Evolutionary conservation across 2,329 filamentous ascomycete genomes (phyloP).

Genomic region (Neophaeococcomyces mojaviensis): DNA sequence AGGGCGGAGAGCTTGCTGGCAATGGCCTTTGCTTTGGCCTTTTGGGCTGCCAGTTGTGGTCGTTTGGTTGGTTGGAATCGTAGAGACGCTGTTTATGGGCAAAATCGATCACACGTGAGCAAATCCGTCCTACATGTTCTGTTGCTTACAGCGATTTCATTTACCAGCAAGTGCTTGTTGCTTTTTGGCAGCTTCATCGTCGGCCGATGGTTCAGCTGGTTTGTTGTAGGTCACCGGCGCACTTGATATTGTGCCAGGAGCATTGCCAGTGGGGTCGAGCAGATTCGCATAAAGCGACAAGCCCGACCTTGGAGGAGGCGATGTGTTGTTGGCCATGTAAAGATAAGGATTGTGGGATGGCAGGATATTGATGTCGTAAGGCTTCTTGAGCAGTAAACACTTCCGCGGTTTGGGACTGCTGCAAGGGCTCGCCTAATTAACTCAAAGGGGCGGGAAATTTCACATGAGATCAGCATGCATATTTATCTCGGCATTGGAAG

Average conservation of each 20-base stretch:
- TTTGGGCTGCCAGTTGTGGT: slow-evolving; percentile 57
- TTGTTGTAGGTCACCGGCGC: slow-evolving; percentile 66
- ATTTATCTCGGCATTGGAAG: no score
- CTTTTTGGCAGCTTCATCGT: slow-evolving; percentile 55
- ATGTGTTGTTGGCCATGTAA: slow-evolving; percentile 17
- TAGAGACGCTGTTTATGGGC: slow-evolving; percentile 50
- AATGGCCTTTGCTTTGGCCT: slow-evolving; percentile 54
- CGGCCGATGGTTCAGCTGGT: slow-evolving; percentile 39
- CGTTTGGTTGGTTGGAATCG: slow-evolving; percentile 83
- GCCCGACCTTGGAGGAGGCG: slow-evolving; percentile 13
- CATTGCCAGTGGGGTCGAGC: slow-evolving; percentile 48
- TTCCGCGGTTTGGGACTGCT: neutral
- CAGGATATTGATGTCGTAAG: no score
- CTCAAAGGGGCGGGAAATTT: no score
- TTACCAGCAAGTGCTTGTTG: slow-evolving; percentile 57
- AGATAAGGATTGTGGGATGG: neutral
- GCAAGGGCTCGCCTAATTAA: no score
- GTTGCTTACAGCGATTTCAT: slow-evolving; percentile 31
- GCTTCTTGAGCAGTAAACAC: no score
- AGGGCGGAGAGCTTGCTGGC: slow-evolving; percentile 43
- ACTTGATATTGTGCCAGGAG: slow-evolving; percentile 62
- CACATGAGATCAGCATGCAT: no score
- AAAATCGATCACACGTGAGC: slow-evolving; percentile 41
- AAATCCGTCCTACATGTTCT: slow-evolving; percentile 29
- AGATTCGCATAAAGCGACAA: slow-evolving; percentile 76